Evolutionary conservation across 108 stramenopile genomes (phyloP).

Genomic region (Pelagomonas calceolata): DNA sequence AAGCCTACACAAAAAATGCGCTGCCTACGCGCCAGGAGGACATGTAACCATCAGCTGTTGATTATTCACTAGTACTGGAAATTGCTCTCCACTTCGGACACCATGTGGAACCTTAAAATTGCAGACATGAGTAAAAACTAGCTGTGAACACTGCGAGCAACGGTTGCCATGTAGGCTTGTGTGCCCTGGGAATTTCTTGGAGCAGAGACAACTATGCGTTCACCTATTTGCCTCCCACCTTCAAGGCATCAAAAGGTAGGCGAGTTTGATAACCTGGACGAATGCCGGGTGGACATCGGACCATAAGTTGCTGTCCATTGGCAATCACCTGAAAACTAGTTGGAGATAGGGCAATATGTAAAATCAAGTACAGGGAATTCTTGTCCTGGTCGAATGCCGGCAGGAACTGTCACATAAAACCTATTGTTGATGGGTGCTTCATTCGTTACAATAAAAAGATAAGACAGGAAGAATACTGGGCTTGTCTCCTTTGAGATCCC

Average conservation of each 20-base stretch:
- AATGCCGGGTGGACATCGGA: constrained; percentile 4
- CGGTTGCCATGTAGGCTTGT: not conserved
- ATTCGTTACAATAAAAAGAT: no score
- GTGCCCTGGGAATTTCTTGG: not conserved
- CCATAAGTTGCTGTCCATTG: constrained; percentile 16
- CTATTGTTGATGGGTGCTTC: no score
- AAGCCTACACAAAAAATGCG: no score
- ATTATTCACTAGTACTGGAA: constrained; percentile 62
- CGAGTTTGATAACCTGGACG: not conserved
- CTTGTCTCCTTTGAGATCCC: not conserved
- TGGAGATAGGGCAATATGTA: no score
- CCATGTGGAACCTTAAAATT: constrained; percentile 6
- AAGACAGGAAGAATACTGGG: not conserved
- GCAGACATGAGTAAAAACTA: not conserved
- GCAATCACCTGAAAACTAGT: not conserved
- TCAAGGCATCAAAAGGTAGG: no score
- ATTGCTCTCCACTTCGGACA: constrained; percentile 23
- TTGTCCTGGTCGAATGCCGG: constrained; percentile 8
- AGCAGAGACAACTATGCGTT: constrained; percentile 9
- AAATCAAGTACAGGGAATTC: not conserved
- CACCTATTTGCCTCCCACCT: no score
- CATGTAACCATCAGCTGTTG: constrained; percentile 76
- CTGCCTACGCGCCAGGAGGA: constrained; percentile 25
- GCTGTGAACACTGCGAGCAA: not conserved
- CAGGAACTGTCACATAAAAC: constrained; percentile 15